Conservation (phyloP, 2,329 filamentous ascomycete species). For the Lachnellula cervina region DNA sequence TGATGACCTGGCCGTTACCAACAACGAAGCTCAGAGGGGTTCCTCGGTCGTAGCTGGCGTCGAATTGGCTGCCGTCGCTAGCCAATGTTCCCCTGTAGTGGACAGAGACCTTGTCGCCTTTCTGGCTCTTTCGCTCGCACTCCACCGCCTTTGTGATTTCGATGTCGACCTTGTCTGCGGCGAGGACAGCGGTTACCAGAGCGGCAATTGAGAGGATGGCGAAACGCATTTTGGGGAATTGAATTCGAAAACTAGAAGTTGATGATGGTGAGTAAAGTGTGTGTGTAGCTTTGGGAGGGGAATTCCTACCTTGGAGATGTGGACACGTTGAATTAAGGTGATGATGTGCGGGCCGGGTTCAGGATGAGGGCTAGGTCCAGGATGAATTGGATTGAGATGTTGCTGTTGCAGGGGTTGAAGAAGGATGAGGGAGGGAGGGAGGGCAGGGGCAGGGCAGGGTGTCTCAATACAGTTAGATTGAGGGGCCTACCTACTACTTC, state of each 20-base stretch:
- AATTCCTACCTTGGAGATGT: constrained; percentile 6
- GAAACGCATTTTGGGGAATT: constrained; percentile 29
- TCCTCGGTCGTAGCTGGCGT: constrained; percentile 75
- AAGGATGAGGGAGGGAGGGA: too few species aligned
- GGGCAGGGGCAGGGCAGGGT: too few species aligned
- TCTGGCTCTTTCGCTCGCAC: constrained; percentile 72
- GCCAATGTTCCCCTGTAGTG: constrained; percentile 81
- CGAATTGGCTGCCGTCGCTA: constrained; percentile 73
- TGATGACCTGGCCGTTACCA: constrained; percentile 79
- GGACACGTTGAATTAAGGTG: constrained; percentile 16
- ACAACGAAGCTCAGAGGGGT: constrained; percentile 74
- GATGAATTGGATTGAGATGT: neutral
- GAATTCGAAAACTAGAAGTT: neutral
- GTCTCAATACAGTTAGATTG: neutral
- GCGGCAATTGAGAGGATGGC: constrained; percentile 26
- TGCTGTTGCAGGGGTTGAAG: constrained; percentile 4
- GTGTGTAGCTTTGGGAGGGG: neutral
- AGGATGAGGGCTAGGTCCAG: neutral
- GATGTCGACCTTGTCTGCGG: constrained; percentile 57
- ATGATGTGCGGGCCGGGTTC: neutral
- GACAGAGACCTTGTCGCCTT: constrained; percentile 75
- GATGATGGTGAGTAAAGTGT: neutral
- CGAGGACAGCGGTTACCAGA: constrained; percentile 26
- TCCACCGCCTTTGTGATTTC: constrained; percentile 69
- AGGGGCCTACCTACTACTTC: too few species aligned